Evolutionary conservation across 306 rosid genomes (phyloP), one percentile per base, ranked within the genome.

Genomic region (Aeschynomene evenia): DNA sequence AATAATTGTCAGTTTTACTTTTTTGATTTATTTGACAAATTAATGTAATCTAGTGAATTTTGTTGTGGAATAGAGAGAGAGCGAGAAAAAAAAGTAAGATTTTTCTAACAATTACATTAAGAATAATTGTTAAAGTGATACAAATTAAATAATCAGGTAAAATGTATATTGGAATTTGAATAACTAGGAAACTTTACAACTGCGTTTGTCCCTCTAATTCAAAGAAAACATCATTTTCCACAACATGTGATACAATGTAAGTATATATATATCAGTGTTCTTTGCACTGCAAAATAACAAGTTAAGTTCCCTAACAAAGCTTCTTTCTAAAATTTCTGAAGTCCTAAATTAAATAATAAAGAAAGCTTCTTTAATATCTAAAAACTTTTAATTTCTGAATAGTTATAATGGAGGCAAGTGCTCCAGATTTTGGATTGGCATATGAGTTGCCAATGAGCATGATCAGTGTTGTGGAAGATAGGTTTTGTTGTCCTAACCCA

Each of bases 381-480:
- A n/a, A n/a, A n/a, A n/a, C n/a, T n/a, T n/a, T n/a, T n/a, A n/a
- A n/a, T n/a, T n/a, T n/a, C n/a, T n/a, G n/a, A n/a, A n/a, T 61
- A 8, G 28, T 46, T 16, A 9, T 14, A 52, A 74, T 74, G 79
- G 72, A 74, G 28, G 58, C 72, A 21, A 37, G 52, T 7, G 58
- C 45, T 65, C 21, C 20, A 20, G 75, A 78, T 49, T 37, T 52
- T 11, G 14, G 26, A 48, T 24, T 29, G 26, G 70, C 26, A 50
- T 43, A 6, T 36, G 73, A 40, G 59, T 57, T 57, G 13, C 12
- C 63, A 18, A 34, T 12, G 18, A 16, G 12, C 19, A 45, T 45
- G 51, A 15, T 60, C 1, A 50, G 29, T 50, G 70, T 72, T 9
- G 74, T 78, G 15, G 82, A 46, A 7, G 74, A 72, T 40, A 66